A percentile compares a stretch with the other conserved stretches of the same genome.
These are phyloP conservation scores for Hansenula lynferdii DNA, from an alignment of 1,139 yeast genomes.

Conservation along the genomic window DNA sequence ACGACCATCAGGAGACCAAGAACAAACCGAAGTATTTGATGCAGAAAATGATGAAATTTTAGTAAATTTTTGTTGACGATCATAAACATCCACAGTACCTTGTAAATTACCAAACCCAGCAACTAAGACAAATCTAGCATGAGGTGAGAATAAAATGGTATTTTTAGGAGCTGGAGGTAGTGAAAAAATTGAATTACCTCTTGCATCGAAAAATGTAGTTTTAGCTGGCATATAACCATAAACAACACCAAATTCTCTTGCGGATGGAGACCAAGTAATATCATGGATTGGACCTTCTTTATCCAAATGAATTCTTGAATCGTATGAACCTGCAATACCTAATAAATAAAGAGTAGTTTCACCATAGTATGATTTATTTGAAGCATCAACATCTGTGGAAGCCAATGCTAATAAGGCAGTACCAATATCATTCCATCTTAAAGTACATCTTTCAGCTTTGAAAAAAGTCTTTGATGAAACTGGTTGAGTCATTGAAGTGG, in stretches of 20 bases:
- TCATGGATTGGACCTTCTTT: slow-evolving; percentile 98
- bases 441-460: slow-evolving; percentile 90
- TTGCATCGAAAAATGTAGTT: slow-evolving; percentile 89
- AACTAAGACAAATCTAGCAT: slow-evolving; percentile 83
- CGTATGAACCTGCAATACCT: slow-evolving; percentile 91
- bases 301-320: slow-evolving; percentile 80
- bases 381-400: slow-evolving; percentile 91
- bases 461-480: slow-evolving; percentile 85
- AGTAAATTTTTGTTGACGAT: slow-evolving; percentile 80
- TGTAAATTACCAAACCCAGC: slow-evolving; percentile 99
- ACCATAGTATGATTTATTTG: slow-evolving; percentile 94
- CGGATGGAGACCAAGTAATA: slow-evolving; percentile 95
- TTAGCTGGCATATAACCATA: slow-evolving; percentile 98
- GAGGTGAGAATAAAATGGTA: slow-evolving; percentile 89
- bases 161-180: slow-evolving; percentile 88
- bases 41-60: slow-evolving; percentile 86
- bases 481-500: slow-evolving; percentile 69
- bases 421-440: slow-evolving; percentile 93
- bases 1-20: slow-evolving; percentile 99
- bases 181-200: slow-evolving; percentile 84
- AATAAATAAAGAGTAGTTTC: slow-evolving; percentile 88
- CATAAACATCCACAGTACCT: slow-evolving; percentile 94
- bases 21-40: slow-evolving; percentile 89
- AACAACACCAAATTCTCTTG: slow-evolving; percentile 95
- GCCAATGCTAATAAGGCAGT: slow-evolving; percentile 93